Evolutionary conservation across 495 filamentous ascomycete species (phyloP).

Genomic region (Copromyces sp.): DNA sequence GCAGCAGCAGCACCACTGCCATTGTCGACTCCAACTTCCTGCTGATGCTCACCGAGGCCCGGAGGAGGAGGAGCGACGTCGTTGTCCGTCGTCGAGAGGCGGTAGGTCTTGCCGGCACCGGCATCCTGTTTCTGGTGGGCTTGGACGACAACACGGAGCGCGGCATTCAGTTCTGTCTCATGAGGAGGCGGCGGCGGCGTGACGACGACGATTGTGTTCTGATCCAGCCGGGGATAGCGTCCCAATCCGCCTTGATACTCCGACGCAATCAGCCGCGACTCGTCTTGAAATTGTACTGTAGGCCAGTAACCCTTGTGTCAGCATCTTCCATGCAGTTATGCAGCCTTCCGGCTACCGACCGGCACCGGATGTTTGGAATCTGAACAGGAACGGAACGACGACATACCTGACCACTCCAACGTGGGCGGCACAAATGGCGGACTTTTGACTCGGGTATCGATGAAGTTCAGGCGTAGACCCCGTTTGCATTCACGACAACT

Average conservation of each 20-base stretch:
- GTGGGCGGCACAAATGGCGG: conserved; percentile 57
- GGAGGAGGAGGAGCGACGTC: background rate
- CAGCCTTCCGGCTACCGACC: conserved; percentile 1
- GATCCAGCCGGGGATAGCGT: conserved; percentile 54
- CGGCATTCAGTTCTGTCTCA: conserved; percentile 11
- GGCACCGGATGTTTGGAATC: background rate
- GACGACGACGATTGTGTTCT: conserved; percentile 9
- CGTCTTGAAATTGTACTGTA: conserved; percentile 66
- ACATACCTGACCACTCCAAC: conserved; percentile 54
- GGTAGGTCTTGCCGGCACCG: background rate
- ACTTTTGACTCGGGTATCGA: conserved; percentile 65
- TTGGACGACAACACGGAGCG: background rate
- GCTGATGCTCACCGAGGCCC: conserved; percentile 3
- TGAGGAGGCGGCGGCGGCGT: conserved; percentile 20
- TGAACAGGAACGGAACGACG: background rate
- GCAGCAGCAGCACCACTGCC: background rate
- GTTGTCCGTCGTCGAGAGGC: background rate
- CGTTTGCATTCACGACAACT: conserved; percentile 77
- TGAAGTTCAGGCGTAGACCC: conserved; percentile 85
- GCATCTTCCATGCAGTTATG: conserved; percentile 2
- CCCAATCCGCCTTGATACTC: conserved; percentile 79
- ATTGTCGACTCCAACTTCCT: background rate
- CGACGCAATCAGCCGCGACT: conserved; percentile 82
- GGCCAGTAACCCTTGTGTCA: background rate
- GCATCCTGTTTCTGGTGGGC: conserved; percentile 5